These are phyloP conservation scores for Arctostaphylos glauca DNA, from an alignment of 148 eudicot genomes.

Conservation along the genomic window DNA sequence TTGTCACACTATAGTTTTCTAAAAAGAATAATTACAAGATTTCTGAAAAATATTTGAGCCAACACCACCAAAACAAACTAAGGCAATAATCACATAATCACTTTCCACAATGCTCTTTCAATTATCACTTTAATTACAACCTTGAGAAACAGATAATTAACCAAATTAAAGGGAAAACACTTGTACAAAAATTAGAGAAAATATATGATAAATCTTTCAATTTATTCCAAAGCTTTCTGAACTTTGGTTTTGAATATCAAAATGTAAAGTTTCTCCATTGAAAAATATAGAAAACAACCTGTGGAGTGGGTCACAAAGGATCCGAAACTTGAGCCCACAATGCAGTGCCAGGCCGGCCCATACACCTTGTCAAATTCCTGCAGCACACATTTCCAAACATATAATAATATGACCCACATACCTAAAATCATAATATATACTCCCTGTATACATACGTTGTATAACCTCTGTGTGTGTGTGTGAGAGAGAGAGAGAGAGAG, in stretches of 20 bases:
- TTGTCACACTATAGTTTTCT: too few relatives aligned
- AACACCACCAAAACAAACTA: too few relatives aligned
- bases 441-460: too few relatives aligned
- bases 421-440: neutral
- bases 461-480: too few relatives aligned
- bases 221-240: slow-evolving; percentile 38
- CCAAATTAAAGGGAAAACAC: neutral
- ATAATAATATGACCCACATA: neutral
- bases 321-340: slow-evolving; percentile 89
- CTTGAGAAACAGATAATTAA: neutral
- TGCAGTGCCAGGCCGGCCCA: slow-evolving; percentile 94
- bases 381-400: neutral
- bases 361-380: slow-evolving; percentile 83
- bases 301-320: slow-evolving; percentile 88
- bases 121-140: neutral
- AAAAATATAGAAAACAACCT: slow-evolving; percentile 79
- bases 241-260: slow-evolving; percentile 79
- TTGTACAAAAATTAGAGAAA: neutral
- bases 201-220: neutral
- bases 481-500: too few relatives aligned
- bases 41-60: too few relatives aligned
- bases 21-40: too few relatives aligned
- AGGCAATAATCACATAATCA: too few relatives aligned
- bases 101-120: too few relatives aligned
- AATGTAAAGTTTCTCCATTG: slow-evolving; percentile 71